Evolutionary conservation across 768 basidiomycete species (phyloP).

Genomic region (Boletus coccyginus): DNA sequence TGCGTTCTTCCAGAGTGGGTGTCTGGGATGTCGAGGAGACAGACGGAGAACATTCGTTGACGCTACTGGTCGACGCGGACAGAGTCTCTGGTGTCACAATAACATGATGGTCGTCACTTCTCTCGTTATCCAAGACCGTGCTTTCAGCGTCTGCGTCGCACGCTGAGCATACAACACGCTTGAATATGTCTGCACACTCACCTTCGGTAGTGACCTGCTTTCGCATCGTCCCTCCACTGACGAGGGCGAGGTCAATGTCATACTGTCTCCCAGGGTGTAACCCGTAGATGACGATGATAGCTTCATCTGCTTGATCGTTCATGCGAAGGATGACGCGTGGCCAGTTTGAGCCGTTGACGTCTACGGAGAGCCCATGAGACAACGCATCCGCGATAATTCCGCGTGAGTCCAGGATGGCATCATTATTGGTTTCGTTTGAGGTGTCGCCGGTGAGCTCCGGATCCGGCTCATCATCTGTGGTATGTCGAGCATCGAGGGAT

Average conservation of each 20-base stretch:
- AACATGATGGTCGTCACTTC: conserved; percentile 14
- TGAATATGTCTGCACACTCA: conserved; percentile 28
- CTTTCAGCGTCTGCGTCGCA: conserved; percentile 18
- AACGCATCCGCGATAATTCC: conserved; percentile 64
- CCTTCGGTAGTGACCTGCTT: conserved; percentile 70
- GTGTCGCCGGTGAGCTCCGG: conserved; percentile 32
- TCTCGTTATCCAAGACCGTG: conserved; percentile 22
- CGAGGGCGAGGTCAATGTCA: conserved; percentile 81
- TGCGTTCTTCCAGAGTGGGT: conserved; percentile 62
- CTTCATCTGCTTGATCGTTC: conserved; percentile 80
- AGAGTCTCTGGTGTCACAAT: conserved; percentile 10
- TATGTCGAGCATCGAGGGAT: conserved; percentile 34
- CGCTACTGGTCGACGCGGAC: conserved; percentile 30
- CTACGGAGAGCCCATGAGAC: conserved; percentile 72
- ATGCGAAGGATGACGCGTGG: conserved; percentile 75
- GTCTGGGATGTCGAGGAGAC: conserved; percentile 27
- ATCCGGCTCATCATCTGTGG: conserved; percentile 17
- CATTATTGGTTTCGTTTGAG: conserved; percentile 36
- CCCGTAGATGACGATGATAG: conserved; percentile 87
- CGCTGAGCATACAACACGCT: conserved; percentile 5
- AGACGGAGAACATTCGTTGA: conserved; percentile 13
- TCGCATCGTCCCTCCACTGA: conserved; percentile 58
- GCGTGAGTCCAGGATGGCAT: conserved; percentile 30
- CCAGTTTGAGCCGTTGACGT: conserved; percentile 79
- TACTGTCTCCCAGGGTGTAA: conserved; percentile 87